These are phyloP conservation scores for Tricholoma saponaceum DNA, from an alignment of 768 basidiomycete species.

Conservation along the genomic window DNA sequence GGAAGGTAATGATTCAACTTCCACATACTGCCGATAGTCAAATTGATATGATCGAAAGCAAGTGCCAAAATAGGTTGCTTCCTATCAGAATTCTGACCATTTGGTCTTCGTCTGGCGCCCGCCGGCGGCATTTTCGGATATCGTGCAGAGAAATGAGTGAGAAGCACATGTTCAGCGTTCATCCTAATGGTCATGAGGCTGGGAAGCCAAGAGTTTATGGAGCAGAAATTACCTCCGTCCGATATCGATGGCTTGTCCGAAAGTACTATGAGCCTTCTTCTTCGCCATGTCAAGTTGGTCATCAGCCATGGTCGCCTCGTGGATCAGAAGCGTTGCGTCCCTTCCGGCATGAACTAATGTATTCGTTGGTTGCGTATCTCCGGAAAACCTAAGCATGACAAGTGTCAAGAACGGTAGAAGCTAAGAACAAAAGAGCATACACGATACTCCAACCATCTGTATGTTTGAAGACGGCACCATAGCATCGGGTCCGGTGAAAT, in stretches of 20 bases:
- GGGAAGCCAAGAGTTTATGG: conserved; percentile 6
- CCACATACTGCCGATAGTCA: conserved; percentile 80
- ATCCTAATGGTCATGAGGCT: conserved; percentile 46
- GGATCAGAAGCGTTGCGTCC: conserved; percentile 78
- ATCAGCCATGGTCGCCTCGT: conserved; percentile 92
- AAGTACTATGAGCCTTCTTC: conserved; percentile 84
- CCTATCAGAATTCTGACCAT: conserved; percentile 7
- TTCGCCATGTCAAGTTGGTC: conserved; percentile 70
- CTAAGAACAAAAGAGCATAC: conserved; percentile 49
- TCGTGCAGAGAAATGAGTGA: conserved; percentile 94
- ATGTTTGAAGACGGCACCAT: conserved; percentile 68
- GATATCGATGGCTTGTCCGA: conserved; percentile 81
- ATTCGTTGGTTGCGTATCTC: conserved; percentile 80
- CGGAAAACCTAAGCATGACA: conserved; percentile 69
- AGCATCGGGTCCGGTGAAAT: conserved; percentile 66
- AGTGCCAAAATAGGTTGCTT: conserved; percentile 55
- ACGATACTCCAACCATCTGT: conserved; percentile 72
- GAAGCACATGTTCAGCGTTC: conserved; percentile 78
- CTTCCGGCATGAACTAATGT: conserved; percentile 61
- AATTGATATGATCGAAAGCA: conserved; percentile 76
- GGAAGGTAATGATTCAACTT: conserved; percentile 75
- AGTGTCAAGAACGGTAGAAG: conserved; percentile 18
- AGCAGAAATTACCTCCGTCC: conserved; percentile 53
- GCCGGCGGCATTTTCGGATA: conserved; percentile 83
- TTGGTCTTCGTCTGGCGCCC: conserved; percentile 16